phyloP scores from a whole-genome alignment of 2,329 filamentous ascomycete genomes.

The Penicillium sp. region DNA sequence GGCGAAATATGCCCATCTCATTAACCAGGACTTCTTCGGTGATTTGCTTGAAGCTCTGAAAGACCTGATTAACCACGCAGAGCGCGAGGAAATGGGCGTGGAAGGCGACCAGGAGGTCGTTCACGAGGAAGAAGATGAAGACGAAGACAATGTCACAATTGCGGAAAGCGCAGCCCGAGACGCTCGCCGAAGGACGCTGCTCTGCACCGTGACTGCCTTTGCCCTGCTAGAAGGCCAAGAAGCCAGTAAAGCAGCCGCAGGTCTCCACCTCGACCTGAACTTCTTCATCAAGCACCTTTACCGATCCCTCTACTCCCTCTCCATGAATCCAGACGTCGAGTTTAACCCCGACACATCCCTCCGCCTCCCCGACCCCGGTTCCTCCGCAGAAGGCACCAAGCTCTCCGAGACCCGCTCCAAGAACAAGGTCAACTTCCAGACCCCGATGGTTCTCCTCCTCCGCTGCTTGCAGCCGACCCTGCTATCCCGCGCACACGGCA shows the following conservation, averaged over 20 bases:
- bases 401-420: constrained; percentile 42
- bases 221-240: constrained; percentile 95
- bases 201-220: constrained; percentile 94
- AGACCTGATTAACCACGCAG: constrained; percentile 79
- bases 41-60: constrained; percentile 92
- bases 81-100: constrained; percentile 45
- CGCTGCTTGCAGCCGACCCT: constrained; percentile 81
- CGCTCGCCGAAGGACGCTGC: constrained; percentile 77
- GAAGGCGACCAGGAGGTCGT: constrained; percentile 47
- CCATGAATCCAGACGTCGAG: constrained; percentile 82
- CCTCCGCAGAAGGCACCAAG: constrained; percentile 39
- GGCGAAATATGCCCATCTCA: constrained; percentile 89
- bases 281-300: constrained; percentile 97
- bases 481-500: constrained; percentile 71
- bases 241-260: constrained; percentile 74
- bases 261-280: constrained; percentile 83
- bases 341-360: constrained; percentile 69
- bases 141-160: constrained; percentile 45
- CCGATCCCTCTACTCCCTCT: constrained; percentile 74
- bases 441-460: constrained; percentile 86
- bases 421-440: constrained; percentile 88
- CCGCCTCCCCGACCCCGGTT: constrained; percentile 65
- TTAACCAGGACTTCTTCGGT: constrained; percentile 98
- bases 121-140: constrained; percentile 30
- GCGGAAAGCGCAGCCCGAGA: constrained; percentile 63